Base-by-base conservation (phyloP, 2,329 filamentous ascomycete species). In the Curvularia lunata region DNA sequence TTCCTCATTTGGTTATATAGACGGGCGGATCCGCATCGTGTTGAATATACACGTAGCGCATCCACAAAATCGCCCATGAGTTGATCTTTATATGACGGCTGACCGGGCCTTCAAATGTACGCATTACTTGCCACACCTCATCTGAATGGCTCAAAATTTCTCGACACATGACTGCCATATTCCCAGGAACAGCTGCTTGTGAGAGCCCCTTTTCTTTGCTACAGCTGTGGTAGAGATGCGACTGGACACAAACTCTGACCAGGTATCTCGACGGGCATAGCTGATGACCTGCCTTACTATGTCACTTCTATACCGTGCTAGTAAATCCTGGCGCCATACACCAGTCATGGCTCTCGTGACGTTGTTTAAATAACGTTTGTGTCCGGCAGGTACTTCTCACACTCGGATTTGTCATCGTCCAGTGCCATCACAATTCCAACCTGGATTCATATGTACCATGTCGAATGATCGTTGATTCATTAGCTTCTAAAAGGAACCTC, bases 1-100 rank as follows among this genome's bases (percentile, higher is more conserved):
- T 32, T 54, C 51, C 10, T 30, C 9, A 54, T 58, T 38, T 30
- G 25, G 40, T 46, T 58, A 54, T 46, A 54, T 58, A 58, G 55
- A 53, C 51, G 25, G 42, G 30, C 50, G 41, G 42, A 28, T 54
- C 16, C 34, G 48, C 55, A 43, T 21, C n/a, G 25, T 38, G 46
- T 54, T 41, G 18, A 10, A 18, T 54, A 47, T 21, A 23, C 42
- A 41, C n/a, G 37, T 28, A 45, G 46, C 38, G n/a, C 55, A 50
- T 45, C 45, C 19, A 50, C 38, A 27, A 49, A 42, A 32, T 37
- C 23, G 23, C 19, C 9, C 25, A 13, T n/a, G 23, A 52, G 23
- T 49, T 49, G 19, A 50, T 45, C 25, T 27, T 50, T 54, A 32
- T 16, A 50, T 54, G 46, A 30, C 40, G 25, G 28, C 19, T n/a